phyloP scores from a whole-genome alignment of 768 basidiomycete genomes.

The Pleurotus ostreatus region DNA sequence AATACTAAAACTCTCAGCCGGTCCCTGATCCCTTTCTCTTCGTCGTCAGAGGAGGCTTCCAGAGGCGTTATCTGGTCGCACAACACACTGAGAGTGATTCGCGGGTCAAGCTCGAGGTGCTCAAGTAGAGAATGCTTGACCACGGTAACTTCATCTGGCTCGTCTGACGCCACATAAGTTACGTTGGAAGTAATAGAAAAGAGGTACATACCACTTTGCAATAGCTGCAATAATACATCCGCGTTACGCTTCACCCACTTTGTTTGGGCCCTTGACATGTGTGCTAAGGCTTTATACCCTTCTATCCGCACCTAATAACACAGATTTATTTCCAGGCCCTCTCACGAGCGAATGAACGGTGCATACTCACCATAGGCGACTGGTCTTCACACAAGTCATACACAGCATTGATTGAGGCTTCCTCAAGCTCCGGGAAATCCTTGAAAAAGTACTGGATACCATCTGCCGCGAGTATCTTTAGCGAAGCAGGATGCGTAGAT shows the following conservation, averaged over 20 bases:
- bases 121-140: constrained; percentile 57
- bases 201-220: constrained; percentile 61
- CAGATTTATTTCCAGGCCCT: not conserved
- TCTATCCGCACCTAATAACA: constrained; percentile 56
- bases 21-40: constrained; percentile 53
- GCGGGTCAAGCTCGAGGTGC: constrained; percentile 63
- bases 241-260: constrained; percentile 69
- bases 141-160: constrained; percentile 57
- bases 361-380: constrained; percentile 37
- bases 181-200: not conserved
- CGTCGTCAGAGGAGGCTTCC: constrained; percentile 50
- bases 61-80: constrained; percentile 61
- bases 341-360: not conserved
- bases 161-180: constrained; percentile 36
- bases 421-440: constrained; percentile 70
- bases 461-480: constrained; percentile 56
- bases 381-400: constrained; percentile 78
- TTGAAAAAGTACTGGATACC: constrained; percentile 57
- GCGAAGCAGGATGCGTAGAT: constrained; percentile 31
- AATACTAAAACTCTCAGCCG: constrained; percentile 56
- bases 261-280: constrained; percentile 38
- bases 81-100: constrained; percentile 58
- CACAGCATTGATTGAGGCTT: constrained; percentile 71
- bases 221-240: constrained; percentile 70
- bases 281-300: constrained; percentile 60